Evolutionary conservation across 257 asterid genomes (phyloP).

Genomic region (Plantago elongata): DNA sequence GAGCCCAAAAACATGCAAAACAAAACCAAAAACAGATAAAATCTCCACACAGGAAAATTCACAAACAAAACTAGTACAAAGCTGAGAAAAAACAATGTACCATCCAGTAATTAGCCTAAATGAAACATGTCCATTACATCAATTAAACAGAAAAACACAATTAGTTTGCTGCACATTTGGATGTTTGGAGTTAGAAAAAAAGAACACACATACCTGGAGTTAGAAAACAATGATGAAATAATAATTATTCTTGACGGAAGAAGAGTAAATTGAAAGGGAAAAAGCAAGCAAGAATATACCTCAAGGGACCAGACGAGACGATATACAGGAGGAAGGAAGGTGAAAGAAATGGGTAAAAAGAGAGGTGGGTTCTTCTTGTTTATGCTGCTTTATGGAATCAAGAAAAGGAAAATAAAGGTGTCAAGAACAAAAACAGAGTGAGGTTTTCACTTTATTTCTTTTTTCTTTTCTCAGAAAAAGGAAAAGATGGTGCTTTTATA

Average conservation of each 20-base stretch:
- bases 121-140: not conserved
- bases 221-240: conserved; percentile 19
- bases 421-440: conserved; percentile 10
- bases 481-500: not conserved
- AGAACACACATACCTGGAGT: conserved; percentile 11
- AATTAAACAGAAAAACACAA: not conserved
- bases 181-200: conserved; percentile 21
- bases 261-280: conserved; percentile 11
- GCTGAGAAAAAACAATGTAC: conserved; percentile 12
- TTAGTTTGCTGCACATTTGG: not conserved
- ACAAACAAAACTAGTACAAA: not conserved
- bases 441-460: not conserved
- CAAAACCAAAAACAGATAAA: conserved; percentile 1
- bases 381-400: conserved; percentile 33
- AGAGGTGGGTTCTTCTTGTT: conserved; percentile 35
- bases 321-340: conserved; percentile 38
- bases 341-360: conserved; percentile 23
- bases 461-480: conserved; percentile 12
- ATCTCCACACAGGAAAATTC: not conserved
- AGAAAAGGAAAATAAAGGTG: conserved; percentile 21
- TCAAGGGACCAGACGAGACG: conserved; percentile 18
- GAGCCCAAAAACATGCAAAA: conserved; percentile 39
- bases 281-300: conserved; percentile 48
- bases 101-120: not conserved
- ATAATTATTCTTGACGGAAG: conserved; percentile 9